A percentile compares a stretch with the other conserved stretches of the same genome.
Conservation (phyloP, 2,329 filamentous ascomycete genomes). For the Arthrobotrys pseudoclavata region DNA sequence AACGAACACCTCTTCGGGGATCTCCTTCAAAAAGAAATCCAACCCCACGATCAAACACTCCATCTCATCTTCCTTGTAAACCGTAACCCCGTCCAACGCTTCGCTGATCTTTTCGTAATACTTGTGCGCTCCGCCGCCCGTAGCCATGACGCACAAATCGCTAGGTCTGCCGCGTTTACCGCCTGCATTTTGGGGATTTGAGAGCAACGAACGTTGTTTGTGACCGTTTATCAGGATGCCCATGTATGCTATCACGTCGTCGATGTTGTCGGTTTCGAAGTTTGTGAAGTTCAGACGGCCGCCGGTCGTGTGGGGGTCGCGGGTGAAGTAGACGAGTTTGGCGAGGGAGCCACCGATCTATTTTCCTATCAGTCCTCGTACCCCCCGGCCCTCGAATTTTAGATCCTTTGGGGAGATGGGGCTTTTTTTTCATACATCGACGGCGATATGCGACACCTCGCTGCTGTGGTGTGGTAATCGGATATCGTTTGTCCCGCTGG, state of each 20-base stretch:
- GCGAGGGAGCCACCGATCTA: constrained; percentile 95
- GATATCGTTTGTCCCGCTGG: constrained; percentile 85
- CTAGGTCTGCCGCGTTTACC: constrained; percentile 77
- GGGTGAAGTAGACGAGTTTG: constrained; percentile 97
- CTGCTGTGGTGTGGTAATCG: constrained; percentile 95
- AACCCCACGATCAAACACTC: constrained; percentile 93
- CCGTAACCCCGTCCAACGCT: constrained; percentile 81
- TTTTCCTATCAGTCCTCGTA: background rate
- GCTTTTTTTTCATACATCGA: constrained; percentile 78
- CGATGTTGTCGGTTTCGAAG: constrained; percentile 95
- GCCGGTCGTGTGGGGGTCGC: constrained; percentile 78
- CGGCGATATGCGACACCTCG: constrained; percentile 94
- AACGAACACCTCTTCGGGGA: constrained; percentile 95
- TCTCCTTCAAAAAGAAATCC: constrained; percentile 75
- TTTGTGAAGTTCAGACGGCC: constrained; percentile 94
- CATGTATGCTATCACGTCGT: constrained; percentile 94
- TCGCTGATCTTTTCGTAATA: constrained; percentile 93
- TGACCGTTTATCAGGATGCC: constrained; percentile 81
- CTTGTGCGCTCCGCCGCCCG: constrained; percentile 94
- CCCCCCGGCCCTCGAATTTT: background rate
- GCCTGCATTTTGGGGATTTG: background rate
- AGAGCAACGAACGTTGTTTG: constrained; percentile 70
- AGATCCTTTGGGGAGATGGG: background rate
- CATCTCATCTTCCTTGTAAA: constrained; percentile 96
- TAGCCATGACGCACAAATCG: constrained; percentile 92